Evolutionary conservation across 306 rosid species (phyloP), one percentile per base, ranked within the genome.

Genomic region (Oemleria cerasiformis): DNA sequence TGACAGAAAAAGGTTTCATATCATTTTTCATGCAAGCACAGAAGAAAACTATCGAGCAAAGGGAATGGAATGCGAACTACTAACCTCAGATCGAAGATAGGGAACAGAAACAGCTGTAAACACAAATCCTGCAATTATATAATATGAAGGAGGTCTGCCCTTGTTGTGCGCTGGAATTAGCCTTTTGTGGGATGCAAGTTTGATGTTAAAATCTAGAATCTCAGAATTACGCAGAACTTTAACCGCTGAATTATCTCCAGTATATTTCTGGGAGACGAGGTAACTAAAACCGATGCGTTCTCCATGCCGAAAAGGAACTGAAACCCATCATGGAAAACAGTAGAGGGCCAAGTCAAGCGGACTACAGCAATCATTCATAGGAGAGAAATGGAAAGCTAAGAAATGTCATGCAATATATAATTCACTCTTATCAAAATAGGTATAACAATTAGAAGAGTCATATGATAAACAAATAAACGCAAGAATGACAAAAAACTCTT

Each of bases 11-110:
- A 59, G 65, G 43, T 68, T 8, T 55, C 41, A 17, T n/a, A 49
- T 65, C 43, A 54, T 16, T 63, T 3, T 50, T 45, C 23, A 67
- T n/a, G 23, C 7, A 12, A 60, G 13, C 64, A 42, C 19, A 34
- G 25, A 71, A 17, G 50, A 9, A 41, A 30, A 30, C 36, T 23
- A 59, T 67, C 20, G 7, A 57, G 57, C 12, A 13, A 49, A 58
- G 16, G 54, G 60, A 38, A 19, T 10, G 16, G 43, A 47, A 19
- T 13, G 30, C 12, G 47, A 72, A 73, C 25, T 12, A 72, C 92
- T 15, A 76, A 95, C 99, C 99, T 95, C 96, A 10, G 99, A 95
- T 7, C 97, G 96, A 65, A 95, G 97, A 85, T 95, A 95, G 17
- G 99, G 97, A 81, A 95, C 96, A 8, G 97, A 95, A 17, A 95